Evolutionary conservation across 345 rosid species (phyloP).

Genomic region (Hibiscus trionum): DNA sequence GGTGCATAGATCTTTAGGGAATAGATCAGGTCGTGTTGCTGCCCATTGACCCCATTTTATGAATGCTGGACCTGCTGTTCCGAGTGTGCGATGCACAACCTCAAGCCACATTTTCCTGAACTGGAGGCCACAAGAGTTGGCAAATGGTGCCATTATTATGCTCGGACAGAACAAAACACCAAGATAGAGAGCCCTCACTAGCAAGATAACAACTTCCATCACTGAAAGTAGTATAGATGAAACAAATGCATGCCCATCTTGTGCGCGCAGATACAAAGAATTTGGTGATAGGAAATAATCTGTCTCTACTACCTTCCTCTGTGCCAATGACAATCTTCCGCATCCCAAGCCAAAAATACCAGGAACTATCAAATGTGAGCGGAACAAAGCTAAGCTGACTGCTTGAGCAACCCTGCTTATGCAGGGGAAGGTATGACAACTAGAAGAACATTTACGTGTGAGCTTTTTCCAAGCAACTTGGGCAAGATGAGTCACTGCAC

Average conservation of each 20-base stretch:
- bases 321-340: constrained; percentile 43
- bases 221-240: constrained; percentile 37
- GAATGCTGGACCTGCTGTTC: constrained; percentile 90
- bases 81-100: constrained; percentile 68
- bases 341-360: constrained; percentile 50
- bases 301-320: constrained; percentile 22
- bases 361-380: constrained; percentile 54
- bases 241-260: constrained; percentile 51
- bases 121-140: constrained; percentile 41
- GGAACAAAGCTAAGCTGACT: constrained; percentile 58
- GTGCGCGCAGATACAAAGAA: constrained; percentile 47
- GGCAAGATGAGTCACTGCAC: constrained; percentile 36
- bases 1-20: constrained; percentile 76
- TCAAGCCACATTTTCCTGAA: constrained; percentile 59
- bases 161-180: constrained; percentile 67
- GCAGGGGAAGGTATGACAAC: constrained; percentile 24
- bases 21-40: constrained; percentile 99
- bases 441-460: constrained; percentile 28
- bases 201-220: constrained; percentile 45
- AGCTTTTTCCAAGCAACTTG: constrained; percentile 60
- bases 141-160: constrained; percentile 72
- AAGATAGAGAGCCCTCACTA: constrained; percentile 70
- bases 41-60: constrained; percentile 99
- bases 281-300: constrained; percentile 39
- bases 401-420: constrained; percentile 69